Evolutionary conservation across 2,329 filamentous ascomycete genomes (phyloP), one percentile per base, ranked within the genome.

Genomic region (Ophiostoma sp.): DNA sequence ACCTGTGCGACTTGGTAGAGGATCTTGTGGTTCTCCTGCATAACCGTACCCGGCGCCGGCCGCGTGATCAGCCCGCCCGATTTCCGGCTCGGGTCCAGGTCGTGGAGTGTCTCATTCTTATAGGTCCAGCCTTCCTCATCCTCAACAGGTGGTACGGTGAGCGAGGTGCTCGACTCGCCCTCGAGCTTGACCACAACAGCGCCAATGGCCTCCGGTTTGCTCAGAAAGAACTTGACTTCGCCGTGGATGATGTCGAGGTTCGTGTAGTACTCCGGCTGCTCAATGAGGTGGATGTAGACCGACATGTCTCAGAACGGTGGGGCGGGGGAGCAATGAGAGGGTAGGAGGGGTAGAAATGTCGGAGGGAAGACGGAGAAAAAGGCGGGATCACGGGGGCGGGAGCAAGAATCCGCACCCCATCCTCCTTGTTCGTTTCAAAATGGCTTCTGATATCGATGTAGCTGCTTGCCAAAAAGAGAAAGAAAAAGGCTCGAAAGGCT

Each of bases 111-210:
- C 22, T 64, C 28, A 15, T 72, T 22, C n/a, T 70, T 69, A 66
- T 70, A 76, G 6, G 69, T 52, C 75, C 75, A 76, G 70, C 71
- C 74, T 9, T 63, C 72, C 12, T 63, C 69, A 79, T 84, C 80
- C 80, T 83, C 75, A 78, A 78, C 76, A 77, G 79, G 77, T 77
- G 88, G 82, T 75, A 88, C 80, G 82, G 84, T 80, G 19, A 94
- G 82, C 59, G 91, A 87, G 5, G 92, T 95, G 75, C 87, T 87
- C 66, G 90, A 90, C 82, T 96, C 92, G 77, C 93, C 93, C 80
- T 96, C 93, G 42, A 96, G 88, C 84, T 96, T 96, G 78, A 95
- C 92, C 50, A 93, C 85, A 75, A 96, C 90, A 70, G 90, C 92
- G 68, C 89, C 89, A 69, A 95, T 86, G 72, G 88, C 85, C 80